Percentiles rank a stretch among this genome's conserved stretches.
These are phyloP conservation scores for Microdochium trichocladiopsis DNA, from an alignment of 2,329 filamentous ascomycete genomes.

Conservation along the genomic window DNA sequence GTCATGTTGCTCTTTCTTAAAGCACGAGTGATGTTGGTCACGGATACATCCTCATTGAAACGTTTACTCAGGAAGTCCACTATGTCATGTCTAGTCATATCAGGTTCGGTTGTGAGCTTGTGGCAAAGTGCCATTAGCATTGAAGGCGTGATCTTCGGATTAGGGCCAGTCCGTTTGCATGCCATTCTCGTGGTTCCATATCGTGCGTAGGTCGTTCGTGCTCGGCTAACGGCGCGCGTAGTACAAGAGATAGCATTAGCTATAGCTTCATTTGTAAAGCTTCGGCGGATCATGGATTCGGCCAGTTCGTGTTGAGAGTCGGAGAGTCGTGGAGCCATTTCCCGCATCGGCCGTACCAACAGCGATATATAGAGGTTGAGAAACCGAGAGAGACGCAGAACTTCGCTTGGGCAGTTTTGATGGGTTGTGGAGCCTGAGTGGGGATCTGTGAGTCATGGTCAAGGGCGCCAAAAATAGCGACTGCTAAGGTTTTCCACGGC, in stretches of 20 bases:
- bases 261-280: neutral
- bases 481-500: too few species aligned
- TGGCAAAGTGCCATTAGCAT: too few species aligned
- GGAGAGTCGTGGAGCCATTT: neutral
- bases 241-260: neutral
- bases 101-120: constrained; percentile 1
- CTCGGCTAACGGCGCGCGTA: neutral
- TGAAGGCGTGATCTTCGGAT: too few species aligned
- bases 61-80: constrained; percentile 1
- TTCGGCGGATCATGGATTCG: neutral
- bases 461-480: too few species aligned
- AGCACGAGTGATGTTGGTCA: constrained; percentile 2
- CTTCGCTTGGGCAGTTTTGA: too few species aligned
- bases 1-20: constrained; percentile 1
- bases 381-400: too few species aligned
- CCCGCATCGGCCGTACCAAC: neutral
- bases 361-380: too few species aligned
- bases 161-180: too few species aligned
- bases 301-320: neutral
- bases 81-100: constrained; percentile 1
- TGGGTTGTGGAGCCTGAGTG: too few species aligned
- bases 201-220: constrained; percentile 1
- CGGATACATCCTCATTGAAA: constrained; percentile 3
- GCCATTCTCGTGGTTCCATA: too few species aligned
- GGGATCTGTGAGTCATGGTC: too few species aligned